Evolutionary conservation across 192 early-diverging fungal genomes (phyloP), one percentile per base, ranked within the genome.

Genomic region (Podila verticillata): DNA sequence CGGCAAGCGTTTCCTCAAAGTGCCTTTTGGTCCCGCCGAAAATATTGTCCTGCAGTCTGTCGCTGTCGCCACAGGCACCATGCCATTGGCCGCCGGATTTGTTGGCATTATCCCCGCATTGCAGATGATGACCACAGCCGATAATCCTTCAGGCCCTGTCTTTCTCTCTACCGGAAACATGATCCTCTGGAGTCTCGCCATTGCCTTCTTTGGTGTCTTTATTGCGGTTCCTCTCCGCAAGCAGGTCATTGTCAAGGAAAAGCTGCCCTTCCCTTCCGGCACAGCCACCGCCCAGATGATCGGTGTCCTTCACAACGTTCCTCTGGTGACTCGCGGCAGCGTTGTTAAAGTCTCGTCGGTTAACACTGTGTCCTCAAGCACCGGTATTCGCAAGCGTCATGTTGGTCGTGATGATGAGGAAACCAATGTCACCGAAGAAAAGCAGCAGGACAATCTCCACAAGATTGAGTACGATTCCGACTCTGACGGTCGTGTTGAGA

Each of bases 221-320:
- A 95, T 96, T 84, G 95, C 93, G 5, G 86, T 94, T 1, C 94
- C 94, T 6, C 69, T 96, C 65, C 83, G 95, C 36, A 89, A 85
- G 59, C 92, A 94, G 62, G 93, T 92, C 22, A 92, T 96, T 68
- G 84, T 96, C 36, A 74, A 87, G 32, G 93, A 95, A 68, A 94
- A 96, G 77, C 87, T 96, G 5, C 81, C 87, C n/a, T 96, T 96
- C 69, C 95, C 95, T 9, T 92, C 93, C 1, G 93, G 94, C 5
- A 94, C 93, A n/a, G 94, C 93, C 7, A 93, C 95, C 5, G 95
- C 95, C 15, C 91, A 94, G 75, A 92, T 94, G 90, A 94, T 94
- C 67, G 89, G 90, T 9, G 84, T 94, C 10, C 70, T 94, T 28
- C 92, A 94, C 64, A 87, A 91, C 47, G 66, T 79, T 13, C 85